Evolutionary conservation across 768 basidiomycete species (phyloP).

Genomic region (Bullera alba): DNA sequence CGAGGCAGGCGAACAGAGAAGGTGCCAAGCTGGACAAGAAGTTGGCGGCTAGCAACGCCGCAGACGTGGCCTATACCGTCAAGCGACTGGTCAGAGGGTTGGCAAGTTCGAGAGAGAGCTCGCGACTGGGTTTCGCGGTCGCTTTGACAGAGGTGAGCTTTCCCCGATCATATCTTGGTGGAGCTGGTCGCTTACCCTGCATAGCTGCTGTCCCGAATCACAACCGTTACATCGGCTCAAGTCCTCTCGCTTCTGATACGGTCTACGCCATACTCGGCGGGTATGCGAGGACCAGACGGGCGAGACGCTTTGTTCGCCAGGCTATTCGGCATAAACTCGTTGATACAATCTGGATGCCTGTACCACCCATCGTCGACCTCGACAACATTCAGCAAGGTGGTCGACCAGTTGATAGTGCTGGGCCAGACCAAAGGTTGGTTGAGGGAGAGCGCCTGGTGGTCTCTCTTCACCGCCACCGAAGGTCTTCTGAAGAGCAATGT

Average conservation of each 20-base stretch:
- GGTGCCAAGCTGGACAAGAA: slow-evolving; percentile 33
- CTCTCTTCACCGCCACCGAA: slow-evolving; percentile 60
- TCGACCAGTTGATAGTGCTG: slow-evolving; percentile 59
- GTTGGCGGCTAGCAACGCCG: slow-evolving; percentile 64
- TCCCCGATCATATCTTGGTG: too few species aligned
- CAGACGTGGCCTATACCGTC: slow-evolving; percentile 89
- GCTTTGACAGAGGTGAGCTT: slow-evolving; percentile 76
- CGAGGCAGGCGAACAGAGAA: slow-evolving; percentile 12
- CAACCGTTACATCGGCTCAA: slow-evolving; percentile 69
- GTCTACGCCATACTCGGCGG: slow-evolving; percentile 62
- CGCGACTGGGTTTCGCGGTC: slow-evolving; percentile 89
- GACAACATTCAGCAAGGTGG: slow-evolving; percentile 55
- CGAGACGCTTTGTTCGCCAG: slow-evolving; percentile 87
- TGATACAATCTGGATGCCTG: slow-evolving; percentile 78
- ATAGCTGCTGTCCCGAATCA: slow-evolving; percentile 70
- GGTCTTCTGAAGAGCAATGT: slow-evolving; percentile 56
- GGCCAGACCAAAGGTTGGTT: slow-evolving; percentile 86
- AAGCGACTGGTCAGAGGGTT: slow-evolving; percentile 78
- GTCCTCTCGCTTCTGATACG: slow-evolving; percentile 69
- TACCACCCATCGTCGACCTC: slow-evolving; percentile 57
- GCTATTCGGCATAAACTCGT: slow-evolving; percentile 76
- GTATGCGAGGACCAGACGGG: slow-evolving; percentile 81
- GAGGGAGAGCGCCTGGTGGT: slow-evolving; percentile 84
- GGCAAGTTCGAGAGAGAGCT: slow-evolving; percentile 86
- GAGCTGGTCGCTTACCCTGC: neutral